A percentile compares a stretch with the other conserved stretches of the same genome.
These are phyloP conservation scores for Amylocarpus encephaloides DNA, from an alignment of 2,329 filamentous ascomycete species.

Conservation along the genomic window DNA sequence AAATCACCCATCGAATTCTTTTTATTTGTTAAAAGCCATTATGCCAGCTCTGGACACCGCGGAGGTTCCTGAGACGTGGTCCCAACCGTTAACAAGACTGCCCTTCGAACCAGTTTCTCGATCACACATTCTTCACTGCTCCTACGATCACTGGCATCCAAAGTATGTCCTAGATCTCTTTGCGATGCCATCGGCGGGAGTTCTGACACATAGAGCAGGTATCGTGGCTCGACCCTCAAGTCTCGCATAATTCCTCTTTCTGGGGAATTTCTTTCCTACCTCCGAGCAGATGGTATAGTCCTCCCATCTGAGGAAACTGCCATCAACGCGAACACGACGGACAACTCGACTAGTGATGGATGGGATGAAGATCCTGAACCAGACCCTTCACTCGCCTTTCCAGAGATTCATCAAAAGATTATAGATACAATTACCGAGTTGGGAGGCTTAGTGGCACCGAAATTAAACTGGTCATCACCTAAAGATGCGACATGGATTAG, in stretches of 20 bases:
- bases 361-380: conserved; percentile 39
- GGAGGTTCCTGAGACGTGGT: conserved; percentile 11
- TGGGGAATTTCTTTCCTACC: conserved; percentile 71
- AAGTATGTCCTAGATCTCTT: conserved; percentile 41
- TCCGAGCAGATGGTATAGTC: conserved; percentile 87
- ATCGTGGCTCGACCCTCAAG: conserved; percentile 75
- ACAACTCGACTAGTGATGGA: conserved; percentile 48
- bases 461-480: conserved; percentile 95
- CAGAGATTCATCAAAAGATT: conserved; percentile 71
- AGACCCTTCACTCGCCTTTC: conserved; percentile 39
- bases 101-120: conserved; percentile 79
- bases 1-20: no score
- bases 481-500: conserved; percentile 95
- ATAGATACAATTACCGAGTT: conserved; percentile 71
- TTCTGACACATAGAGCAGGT: conserved; percentile 42
- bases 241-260: conserved; percentile 77
- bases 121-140: conserved; percentile 87
- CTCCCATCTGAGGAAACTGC: conserved; percentile 57
- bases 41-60: conserved; percentile 27
- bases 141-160: conserved; percentile 87
- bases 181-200: not conserved
- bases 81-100: conserved; percentile 35
- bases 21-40: no score
- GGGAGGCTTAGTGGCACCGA: conserved; percentile 81
- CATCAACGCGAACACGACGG: conserved; percentile 20